phyloP scores from a whole-genome alignment of 78 protist species.

The Neovahlkampfia damariscottae region DNA sequence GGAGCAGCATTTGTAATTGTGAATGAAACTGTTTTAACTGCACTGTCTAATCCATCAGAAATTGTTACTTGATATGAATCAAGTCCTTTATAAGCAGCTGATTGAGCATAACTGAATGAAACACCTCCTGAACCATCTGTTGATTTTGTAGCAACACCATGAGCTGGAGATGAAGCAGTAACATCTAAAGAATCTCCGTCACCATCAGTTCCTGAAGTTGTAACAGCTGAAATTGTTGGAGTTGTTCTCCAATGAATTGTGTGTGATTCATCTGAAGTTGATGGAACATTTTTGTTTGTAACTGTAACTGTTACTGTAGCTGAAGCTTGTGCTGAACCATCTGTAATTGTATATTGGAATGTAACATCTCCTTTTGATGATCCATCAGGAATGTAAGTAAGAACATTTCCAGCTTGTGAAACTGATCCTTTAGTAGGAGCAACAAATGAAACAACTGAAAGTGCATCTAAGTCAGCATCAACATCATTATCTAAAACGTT shows the following conservation, averaged over 20 bases:
- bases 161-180: background rate
- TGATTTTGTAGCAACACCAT: background rate
- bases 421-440: background rate
- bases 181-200: background rate
- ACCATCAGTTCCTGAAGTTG: too few relatives aligned
- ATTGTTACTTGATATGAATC: background rate
- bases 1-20: too few relatives aligned
- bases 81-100: background rate
- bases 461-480: background rate
- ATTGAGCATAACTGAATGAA: background rate
- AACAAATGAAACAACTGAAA: background rate
- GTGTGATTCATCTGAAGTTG: background rate
- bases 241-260: constrained; percentile 1
- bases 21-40: too few relatives aligned
- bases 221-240: too few relatives aligned
- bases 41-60: background rate
- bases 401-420: background rate
- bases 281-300: background rate
- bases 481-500: background rate
- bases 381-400: background rate
- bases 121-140: background rate
- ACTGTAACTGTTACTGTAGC: background rate
- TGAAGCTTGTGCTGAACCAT: background rate
- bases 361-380: background rate
- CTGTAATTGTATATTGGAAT: background rate